Evolutionary conservation across 176 grass and related monocot species (phyloP), one percentile per base, ranked within the genome.

Genomic region (Bonia amplexicaulis): DNA sequence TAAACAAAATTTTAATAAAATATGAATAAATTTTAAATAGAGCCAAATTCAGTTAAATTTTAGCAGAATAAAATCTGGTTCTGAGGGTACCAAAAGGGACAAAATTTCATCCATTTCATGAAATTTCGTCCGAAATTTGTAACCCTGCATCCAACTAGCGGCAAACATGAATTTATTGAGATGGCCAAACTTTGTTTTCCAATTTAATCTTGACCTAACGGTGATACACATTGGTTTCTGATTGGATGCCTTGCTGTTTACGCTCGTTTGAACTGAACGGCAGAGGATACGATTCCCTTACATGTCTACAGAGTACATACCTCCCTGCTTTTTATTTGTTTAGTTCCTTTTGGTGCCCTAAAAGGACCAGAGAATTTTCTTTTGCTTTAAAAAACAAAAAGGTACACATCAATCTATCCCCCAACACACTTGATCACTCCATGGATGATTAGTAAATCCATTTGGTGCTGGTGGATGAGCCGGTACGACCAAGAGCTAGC

Each of bases 401-500:
- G 12, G 1, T 22, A 3, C 16, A 3, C 7, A 4, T 13, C 74
- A 58, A 25, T 78, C 35, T n/a, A 20, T 76, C 19, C 49, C 33
- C 10, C 33, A 22, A 10, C 14, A 10, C 14, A 20, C 84, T 48
- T 4, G 33, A 69, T 85, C 45, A 42, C 77, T 7, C 14, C 66
- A 22, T 27, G 33, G 47, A 9, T 33, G 52, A 25, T 35, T 44
- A 39, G n/a, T 53, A 54, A 73, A 79, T 66, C 16, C n/a, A 25
- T 75, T 66, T 73, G 76, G 48, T 49, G 68, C 69, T 1, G 79
- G 84, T 86, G 14, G 84, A 74, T 82, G 84, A 78, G 66, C 79
- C 84, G 73, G 73, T 86, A 66, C 73, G 35, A 60, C 27, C 77
- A 33, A 73, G 42, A 20, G 23, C 60, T 76, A 29, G 14, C 10